Evolutionary conservation across 495 filamentous ascomycete genomes (phyloP).

Genomic region (Aspergillus campestris): DNA sequence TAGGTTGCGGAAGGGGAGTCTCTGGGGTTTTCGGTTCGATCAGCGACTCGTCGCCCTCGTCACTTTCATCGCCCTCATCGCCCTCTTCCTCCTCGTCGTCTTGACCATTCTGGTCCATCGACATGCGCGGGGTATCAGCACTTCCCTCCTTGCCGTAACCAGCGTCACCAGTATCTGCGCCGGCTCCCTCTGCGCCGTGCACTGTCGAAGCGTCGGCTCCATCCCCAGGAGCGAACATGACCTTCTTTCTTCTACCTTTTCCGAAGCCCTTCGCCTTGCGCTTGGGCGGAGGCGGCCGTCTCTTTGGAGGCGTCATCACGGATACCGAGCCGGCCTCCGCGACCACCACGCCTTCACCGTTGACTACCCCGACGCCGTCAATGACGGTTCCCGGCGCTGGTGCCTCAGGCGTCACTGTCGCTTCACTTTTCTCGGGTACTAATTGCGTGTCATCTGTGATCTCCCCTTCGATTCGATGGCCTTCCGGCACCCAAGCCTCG

Average conservation of each 20-base stretch:
- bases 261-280: slow-evolving; percentile 63
- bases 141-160: slow-evolving; percentile 23
- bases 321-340: slow-evolving; percentile 39
- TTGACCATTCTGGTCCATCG: slow-evolving; percentile 35
- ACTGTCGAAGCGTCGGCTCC: slow-evolving; percentile 29
- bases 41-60: slow-evolving; percentile 50
- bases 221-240: slow-evolving; percentile 42
- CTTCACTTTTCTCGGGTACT: slow-evolving; percentile 21
- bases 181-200: slow-evolving; percentile 13
- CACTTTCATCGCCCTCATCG: slow-evolving; percentile 44
- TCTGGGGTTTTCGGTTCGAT: slow-evolving; percentile 42
- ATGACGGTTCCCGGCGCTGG: slow-evolving; percentile 51
- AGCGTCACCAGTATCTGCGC: slow-evolving; percentile 14
- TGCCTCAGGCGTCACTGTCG: slow-evolving; percentile 34
- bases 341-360: slow-evolving; percentile 53
- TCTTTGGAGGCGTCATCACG: slow-evolving; percentile 38
- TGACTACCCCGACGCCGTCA: slow-evolving; percentile 53
- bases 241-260: slow-evolving; percentile 60
- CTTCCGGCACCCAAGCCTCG: slow-evolving; percentile 72
- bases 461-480: slow-evolving; percentile 74
- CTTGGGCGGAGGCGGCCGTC: slow-evolving; percentile 67
- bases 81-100: slow-evolving; percentile 31
- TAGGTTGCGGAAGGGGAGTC: slow-evolving; percentile 20
- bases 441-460: slow-evolving; percentile 49
- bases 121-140: slow-evolving; percentile 22